phyloP scores from a whole-genome alignment of 2,329 filamentous ascomycete genomes.

The Aspergillus sp. region DNA sequence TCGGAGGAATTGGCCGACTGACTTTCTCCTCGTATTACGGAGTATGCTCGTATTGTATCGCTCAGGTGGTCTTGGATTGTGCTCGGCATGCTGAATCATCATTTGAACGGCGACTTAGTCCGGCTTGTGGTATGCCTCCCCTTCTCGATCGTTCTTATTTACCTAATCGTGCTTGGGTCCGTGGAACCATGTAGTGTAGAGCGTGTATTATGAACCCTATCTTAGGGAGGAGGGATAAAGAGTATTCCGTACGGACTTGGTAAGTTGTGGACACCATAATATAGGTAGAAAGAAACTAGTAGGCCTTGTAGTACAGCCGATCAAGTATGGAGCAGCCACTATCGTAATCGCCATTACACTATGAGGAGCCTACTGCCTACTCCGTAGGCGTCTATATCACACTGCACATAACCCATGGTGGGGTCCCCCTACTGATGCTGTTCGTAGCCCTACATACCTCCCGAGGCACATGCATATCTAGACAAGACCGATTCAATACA shows the following conservation, averaged over 20 bases:
- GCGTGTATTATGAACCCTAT: too few relatives aligned
- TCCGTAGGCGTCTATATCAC: too few relatives aligned
- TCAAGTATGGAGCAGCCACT: not conserved
- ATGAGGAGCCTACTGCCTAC: too few relatives aligned
- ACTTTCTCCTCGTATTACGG: not conserved
- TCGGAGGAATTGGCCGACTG: not conserved
- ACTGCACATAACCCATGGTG: too few relatives aligned
- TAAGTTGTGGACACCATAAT: too few relatives aligned
- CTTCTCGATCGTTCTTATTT: not conserved
- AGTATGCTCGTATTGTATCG: not conserved
- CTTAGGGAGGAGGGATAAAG: not conserved
- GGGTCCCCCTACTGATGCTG: too few relatives aligned
- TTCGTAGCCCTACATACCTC: not conserved
- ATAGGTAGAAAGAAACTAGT: not conserved
- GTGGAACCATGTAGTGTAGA: too few relatives aligned
- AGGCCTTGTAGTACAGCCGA: not conserved
- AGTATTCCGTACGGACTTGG: conserved; percentile 1
- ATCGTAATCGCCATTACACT: not conserved
- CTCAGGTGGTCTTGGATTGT: not conserved
- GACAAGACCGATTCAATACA: not conserved
- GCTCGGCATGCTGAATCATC: conserved; percentile 9
- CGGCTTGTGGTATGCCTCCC: not conserved
- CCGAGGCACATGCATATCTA: not conserved
- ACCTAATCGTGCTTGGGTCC: not conserved
- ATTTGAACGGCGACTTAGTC: too few relatives aligned